phyloP scores from a whole-genome alignment of 2,329 filamentous ascomycete genomes.

The Zelopaecilomyces penicillatus region DNA sequence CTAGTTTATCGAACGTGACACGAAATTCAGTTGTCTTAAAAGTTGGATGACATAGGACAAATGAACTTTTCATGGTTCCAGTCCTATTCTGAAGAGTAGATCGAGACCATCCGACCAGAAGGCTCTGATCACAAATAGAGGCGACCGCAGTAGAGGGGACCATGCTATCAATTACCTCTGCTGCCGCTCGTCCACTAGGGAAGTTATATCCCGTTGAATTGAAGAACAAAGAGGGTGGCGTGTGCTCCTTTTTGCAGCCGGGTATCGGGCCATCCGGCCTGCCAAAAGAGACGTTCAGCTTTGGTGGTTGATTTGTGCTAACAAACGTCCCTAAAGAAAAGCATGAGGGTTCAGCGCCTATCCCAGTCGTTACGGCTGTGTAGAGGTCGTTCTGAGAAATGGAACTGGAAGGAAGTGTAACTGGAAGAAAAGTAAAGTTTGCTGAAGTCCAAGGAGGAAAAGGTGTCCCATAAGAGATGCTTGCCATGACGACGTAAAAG shows the following conservation, averaged over 20 bases:
- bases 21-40: slow-evolving; percentile 27
- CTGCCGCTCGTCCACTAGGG: no score
- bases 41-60: slow-evolving; percentile 16
- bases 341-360: no score
- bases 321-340: no score
- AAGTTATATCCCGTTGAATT: no score
- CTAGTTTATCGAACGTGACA: slow-evolving; percentile 18
- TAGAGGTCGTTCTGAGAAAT: not conserved
- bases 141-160: no score
- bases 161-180: no score
- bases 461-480: slow-evolving; percentile 31
- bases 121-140: no score
- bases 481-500: slow-evolving; percentile 33
- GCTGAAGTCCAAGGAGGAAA: slow-evolving; percentile 43
- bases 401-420: not conserved
- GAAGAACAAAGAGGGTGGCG: slow-evolving; percentile 7
- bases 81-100: no score
- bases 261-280: no score
- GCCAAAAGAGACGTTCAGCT: no score
- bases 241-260: not conserved
- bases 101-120: no score
- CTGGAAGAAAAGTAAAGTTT: slow-evolving; percentile 38
- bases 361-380: not conserved
- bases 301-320: no score
- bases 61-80: not conserved